Evolutionary conservation across 345 rosid genomes (phyloP).

Genomic region (Pseudoturritis turrita): DNA sequence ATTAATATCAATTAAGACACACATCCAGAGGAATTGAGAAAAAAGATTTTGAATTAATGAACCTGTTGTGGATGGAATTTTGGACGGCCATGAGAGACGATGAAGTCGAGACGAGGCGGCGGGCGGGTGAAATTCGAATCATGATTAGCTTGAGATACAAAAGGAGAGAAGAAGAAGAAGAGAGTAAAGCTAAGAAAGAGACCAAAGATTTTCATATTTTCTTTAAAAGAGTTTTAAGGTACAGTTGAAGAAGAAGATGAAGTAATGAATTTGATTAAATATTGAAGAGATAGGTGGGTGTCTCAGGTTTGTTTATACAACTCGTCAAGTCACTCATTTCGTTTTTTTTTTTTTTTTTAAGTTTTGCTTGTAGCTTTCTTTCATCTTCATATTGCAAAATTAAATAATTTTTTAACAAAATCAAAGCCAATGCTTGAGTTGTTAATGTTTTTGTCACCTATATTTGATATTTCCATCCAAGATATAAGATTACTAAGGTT

Average conservation of each 20-base stretch:
- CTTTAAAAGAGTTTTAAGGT: not conserved
- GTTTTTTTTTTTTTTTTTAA: not conserved
- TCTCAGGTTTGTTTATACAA: slow-evolving; percentile 18
- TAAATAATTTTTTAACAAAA: not conserved
- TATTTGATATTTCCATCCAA: too few relatives aligned
- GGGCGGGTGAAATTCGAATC: slow-evolving; percentile 39
- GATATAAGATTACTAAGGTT: too few relatives aligned
- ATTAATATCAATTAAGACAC: not conserved
- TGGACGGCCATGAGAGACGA: slow-evolving; percentile 42
- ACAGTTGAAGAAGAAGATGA: not conserved
- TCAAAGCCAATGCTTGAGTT: not conserved
- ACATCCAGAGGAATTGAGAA: not conserved
- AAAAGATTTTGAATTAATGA: not conserved
- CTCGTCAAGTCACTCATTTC: slow-evolving; percentile 6
- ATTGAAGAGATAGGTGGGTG: not conserved
- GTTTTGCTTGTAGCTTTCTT: not conserved
- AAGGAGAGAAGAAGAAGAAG: not conserved
- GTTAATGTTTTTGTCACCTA: not conserved
- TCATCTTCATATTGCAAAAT: not conserved
- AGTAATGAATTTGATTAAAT: not conserved
- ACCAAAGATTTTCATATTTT: slow-evolving; percentile 4
- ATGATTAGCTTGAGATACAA: slow-evolving; percentile 15
- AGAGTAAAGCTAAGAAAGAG: slow-evolving; percentile 4
- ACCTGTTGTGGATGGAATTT: slow-evolving; percentile 82
- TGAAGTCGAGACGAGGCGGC: slow-evolving; percentile 39